Conservation (phyloP, 2,329 filamentous ascomycete genomes). For the Cryphonectria nitschkei region DNA sequence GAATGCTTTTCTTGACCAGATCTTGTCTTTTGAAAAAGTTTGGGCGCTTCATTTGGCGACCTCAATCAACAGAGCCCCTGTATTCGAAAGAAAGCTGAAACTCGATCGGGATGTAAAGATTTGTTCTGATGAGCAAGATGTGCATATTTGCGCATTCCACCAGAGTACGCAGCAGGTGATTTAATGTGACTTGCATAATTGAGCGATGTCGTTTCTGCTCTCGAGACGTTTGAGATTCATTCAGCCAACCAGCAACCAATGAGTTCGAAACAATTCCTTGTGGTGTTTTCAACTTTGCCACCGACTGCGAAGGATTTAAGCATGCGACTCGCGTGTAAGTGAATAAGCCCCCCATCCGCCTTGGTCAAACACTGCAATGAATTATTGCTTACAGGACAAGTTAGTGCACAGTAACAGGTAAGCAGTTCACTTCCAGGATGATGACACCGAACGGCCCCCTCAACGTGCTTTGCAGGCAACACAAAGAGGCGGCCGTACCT, state of each 20-base stretch:
- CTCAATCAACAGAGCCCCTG: not conserved
- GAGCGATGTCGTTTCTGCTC: not conserved
- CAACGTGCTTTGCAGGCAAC: not conserved
- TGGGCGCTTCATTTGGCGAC: not conserved
- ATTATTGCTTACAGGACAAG: no score
- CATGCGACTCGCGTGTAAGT: no score
- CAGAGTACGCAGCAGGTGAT: not conserved
- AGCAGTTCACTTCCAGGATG: not conserved
- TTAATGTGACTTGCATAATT: not conserved
- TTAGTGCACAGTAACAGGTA: no score
- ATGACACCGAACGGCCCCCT: not conserved
- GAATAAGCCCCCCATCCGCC: no score
- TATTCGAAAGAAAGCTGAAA: not conserved
- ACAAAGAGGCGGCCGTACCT: not conserved
- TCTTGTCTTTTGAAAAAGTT: not conserved
- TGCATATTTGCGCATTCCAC: not conserved
- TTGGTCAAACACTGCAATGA: no score
- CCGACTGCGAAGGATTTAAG: not conserved
- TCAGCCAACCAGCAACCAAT: not conserved
- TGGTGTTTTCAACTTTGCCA: not conserved
- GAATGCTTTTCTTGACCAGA: no score
- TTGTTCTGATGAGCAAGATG: not conserved
- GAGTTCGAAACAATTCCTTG: not conserved
- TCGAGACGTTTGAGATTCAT: not conserved
- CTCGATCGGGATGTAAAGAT: not conserved